Conservation (phyloP, 345 rosid species). For the Raphanus raphanistrum region DNA sequence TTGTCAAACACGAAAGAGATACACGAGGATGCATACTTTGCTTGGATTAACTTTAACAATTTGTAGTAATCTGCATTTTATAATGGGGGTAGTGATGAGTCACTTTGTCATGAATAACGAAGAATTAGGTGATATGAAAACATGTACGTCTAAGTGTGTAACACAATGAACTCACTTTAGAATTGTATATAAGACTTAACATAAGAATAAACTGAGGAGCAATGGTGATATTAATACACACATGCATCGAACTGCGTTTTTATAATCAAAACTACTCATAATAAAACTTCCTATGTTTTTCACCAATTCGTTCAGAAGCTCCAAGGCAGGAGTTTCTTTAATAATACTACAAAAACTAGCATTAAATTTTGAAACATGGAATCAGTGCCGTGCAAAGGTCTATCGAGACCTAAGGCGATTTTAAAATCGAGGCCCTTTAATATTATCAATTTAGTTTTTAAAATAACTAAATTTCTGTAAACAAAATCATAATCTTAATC, state of each 20-base stretch:
- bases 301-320: neutral
- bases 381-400: too few relatives aligned
- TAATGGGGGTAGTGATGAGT: neutral
- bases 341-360: neutral
- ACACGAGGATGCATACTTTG: neutral
- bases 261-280: neutral
- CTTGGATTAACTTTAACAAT: neutral
- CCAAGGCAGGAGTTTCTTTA: neutral
- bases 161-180: neutral
- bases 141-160: neutral
- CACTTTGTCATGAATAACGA: neutral
- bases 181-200: neutral
- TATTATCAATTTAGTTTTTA: too few relatives aligned
- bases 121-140: neutral
- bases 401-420: too few relatives aligned
- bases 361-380: constrained; percentile 8
- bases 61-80: neutral
- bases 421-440: too few relatives aligned
- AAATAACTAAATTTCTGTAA: too few relatives aligned
- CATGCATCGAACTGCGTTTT: neutral
- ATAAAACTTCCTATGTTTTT: neutral
- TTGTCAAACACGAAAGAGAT: too few relatives aligned
- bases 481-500: too few relatives aligned
- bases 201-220: neutral
- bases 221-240: neutral